phyloP scores from a whole-genome alignment of 148 eudicot genomes.

The Fagopyrum esculentum region DNA sequence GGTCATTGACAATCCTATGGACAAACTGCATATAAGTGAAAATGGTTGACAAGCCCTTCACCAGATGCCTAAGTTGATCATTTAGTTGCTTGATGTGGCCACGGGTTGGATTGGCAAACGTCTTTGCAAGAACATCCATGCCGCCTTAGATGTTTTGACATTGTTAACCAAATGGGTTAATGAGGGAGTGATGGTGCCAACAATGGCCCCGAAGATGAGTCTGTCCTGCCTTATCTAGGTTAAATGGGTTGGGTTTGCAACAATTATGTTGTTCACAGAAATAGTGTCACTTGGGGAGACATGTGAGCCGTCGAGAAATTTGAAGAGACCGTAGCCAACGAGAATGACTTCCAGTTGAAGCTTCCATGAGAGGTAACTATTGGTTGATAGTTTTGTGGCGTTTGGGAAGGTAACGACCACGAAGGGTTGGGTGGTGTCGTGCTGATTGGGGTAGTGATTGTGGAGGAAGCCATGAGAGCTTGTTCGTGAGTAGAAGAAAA shows the following conservation, averaged over 20 bases:
- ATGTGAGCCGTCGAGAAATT: too few relatives aligned
- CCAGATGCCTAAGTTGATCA: not conserved
- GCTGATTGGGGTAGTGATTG: too few relatives aligned
- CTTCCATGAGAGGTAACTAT: not conserved
- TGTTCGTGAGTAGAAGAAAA: too few relatives aligned
- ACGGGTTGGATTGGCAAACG: not conserved
- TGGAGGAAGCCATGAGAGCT: too few relatives aligned
- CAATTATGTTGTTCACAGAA: not conserved
- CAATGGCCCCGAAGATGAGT: not conserved
- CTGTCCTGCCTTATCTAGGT: not conserved
- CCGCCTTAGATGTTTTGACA: not conserved
- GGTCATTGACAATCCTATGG: too few relatives aligned
- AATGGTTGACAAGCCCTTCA: not conserved
- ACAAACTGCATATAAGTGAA: not conserved
- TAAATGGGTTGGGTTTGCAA: not conserved
- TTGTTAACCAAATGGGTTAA: too few relatives aligned
- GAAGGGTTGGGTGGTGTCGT: too few relatives aligned
- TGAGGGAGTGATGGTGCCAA: not conserved
- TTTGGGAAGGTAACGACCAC: not conserved
- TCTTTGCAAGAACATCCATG: not conserved
- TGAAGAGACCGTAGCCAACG: not conserved
- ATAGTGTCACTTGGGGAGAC: not conserved
- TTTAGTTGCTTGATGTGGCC: not conserved
- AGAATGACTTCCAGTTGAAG: not conserved
- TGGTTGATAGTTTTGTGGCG: not conserved